Percentiles rank a stretch among this genome's conserved stretches.
phyloP scores from a whole-genome alignment of 441 rosid species.

The Codiaeum variegatum region DNA sequence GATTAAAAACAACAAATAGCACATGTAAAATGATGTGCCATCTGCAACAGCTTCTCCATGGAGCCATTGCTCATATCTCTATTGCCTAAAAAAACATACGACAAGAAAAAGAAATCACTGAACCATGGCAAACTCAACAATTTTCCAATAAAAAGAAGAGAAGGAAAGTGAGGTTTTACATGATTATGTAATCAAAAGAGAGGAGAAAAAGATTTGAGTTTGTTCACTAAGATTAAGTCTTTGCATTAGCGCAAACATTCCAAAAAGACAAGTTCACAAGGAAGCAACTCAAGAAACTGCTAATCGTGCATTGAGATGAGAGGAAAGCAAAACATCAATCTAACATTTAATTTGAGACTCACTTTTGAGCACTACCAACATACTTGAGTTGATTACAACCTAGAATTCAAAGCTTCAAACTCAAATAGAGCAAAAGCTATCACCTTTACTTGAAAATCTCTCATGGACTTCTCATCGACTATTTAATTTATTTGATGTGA shows the following conservation, averaged over 20 bases:
- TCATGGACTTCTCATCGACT: no score
- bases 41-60: slow-evolving; percentile 99
- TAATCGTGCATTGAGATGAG: neutral
- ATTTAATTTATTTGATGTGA: no score
- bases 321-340: neutral
- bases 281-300: neutral
- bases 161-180: neutral
- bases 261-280: neutral
- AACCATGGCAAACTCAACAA: slow-evolving; percentile 1
- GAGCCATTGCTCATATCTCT: slow-evolving; percentile 96
- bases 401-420: no score
- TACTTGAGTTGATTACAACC: neutral
- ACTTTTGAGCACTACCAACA: neutral
- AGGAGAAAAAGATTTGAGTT: neutral
- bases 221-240: neutral
- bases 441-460: no score
- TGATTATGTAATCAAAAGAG: neutral
- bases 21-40: slow-evolving; percentile 66
- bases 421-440: no score
- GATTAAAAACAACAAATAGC: neutral
- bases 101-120: neutral
- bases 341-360: neutral
- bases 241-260: neutral
- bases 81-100: slow-evolving; percentile 58
- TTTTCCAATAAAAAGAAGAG: neutral